These are phyloP conservation scores for Cytospora chrysosperma DNA, from an alignment of 2,329 filamentous ascomycete species.

Conservation along the genomic window DNA sequence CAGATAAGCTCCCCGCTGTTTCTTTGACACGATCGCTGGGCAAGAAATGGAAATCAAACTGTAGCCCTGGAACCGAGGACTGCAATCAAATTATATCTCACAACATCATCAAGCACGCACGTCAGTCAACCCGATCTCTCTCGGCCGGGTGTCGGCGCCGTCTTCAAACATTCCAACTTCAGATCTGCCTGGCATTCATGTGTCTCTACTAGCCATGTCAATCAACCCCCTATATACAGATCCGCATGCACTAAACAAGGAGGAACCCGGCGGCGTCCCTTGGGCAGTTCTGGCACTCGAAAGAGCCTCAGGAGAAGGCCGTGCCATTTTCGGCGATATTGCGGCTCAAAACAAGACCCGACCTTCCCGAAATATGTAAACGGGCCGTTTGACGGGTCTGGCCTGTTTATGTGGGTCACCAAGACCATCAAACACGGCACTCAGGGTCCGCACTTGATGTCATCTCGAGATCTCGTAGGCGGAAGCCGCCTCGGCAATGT, in stretches of 20 bases:
- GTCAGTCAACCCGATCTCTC: background rate
- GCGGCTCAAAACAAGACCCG: conserved; percentile 24
- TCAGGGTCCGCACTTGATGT: conserved; percentile 18
- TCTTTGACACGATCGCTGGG: background rate
- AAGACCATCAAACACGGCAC: conserved; percentile 10
- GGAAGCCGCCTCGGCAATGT: conserved; percentile 17
- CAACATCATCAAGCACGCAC: background rate
- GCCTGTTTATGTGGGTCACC: background rate
- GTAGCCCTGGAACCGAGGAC: background rate
- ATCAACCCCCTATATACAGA: background rate
- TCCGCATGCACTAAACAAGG: background rate
- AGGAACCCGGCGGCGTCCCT: background rate
- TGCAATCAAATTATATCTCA: background rate
- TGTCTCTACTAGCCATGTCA: background rate
- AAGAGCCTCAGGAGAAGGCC: conserved; percentile 18
- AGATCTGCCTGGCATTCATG: background rate
- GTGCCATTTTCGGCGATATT: conserved; percentile 23
- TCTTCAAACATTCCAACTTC: background rate
- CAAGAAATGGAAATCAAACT: background rate
- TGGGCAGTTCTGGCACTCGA: background rate
- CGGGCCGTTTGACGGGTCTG: conserved; percentile 25
- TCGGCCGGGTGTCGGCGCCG: background rate
- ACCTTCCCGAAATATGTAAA: conserved; percentile 19
- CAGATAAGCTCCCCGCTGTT: background rate
- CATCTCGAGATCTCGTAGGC: conserved; percentile 17